Evolutionary conservation across 805 yeast species (phyloP), one percentile per base, ranked within the genome.

Genomic region (Cyberlindnera mississippiensis): DNA sequence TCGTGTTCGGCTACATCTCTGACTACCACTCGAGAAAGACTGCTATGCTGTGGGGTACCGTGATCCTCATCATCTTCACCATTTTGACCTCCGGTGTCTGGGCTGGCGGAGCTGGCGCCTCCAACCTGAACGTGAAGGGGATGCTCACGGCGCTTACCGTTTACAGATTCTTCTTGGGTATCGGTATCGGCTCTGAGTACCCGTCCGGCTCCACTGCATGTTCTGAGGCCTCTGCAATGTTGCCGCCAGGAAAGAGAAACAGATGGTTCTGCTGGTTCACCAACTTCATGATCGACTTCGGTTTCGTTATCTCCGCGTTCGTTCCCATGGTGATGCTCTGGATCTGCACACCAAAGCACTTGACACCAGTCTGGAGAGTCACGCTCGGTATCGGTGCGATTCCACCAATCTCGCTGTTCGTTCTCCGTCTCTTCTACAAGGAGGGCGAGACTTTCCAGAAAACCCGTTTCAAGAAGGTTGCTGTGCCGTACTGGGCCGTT

Each of bases 191-290:
- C 55, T 90, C 95, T 37, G 98, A 90, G 66, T 90, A 90, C 60
- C 96, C 96, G 35, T 83, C 95, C 12, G 90, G 96, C 34, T 83
- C 96, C 8, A 91, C 90, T 15, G 95, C 95, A 28, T 87, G 95
- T 52, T 89, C 96, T 22, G 97, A 90, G 64, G 93, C 95, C 30
- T 80, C 95, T 35, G 80, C 85, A 42, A 66, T 77, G 48, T 68
- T 89, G 53, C 85, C 90, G 14, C 72, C 78, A n/a, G 95, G 95
- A 44, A 73, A 75, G 46, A 82, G 97, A 69, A 88, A 90, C 67
- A 75, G 96, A 61, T 89, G 84, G 72, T 89, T 90, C 58, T 75
- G 81, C 41, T 80, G 89, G 85, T 90, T 89, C 64, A 89, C 97
- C 32, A 85, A 89, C 62, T 73, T 76, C 56, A 83, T 83, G 85